Base-by-base conservation (phyloP, 2,329 filamentous ascomycete genomes). In the Arthrocladium fulminans region DNA sequence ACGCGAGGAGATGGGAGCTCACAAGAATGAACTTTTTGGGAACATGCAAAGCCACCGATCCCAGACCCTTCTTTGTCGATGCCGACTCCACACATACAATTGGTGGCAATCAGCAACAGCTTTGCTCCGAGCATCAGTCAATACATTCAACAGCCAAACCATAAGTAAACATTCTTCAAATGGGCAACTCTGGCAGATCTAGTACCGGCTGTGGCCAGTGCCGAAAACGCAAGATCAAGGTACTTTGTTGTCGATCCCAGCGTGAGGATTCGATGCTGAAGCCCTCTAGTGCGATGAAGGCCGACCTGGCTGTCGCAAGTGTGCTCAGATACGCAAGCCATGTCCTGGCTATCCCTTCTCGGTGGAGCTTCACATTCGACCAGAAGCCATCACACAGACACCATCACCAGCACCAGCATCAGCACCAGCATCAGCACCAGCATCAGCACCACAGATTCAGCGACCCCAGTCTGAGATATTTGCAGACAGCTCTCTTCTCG, bases 341-440 rank as follows among this genome's bases (percentile, higher is more conserved):
- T 57, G 55, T 35, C 55, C 55, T 22, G 55, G 55, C 13, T 57
- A 57, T 45, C 55, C 52, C n/a, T 54, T 50, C 42, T 53, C 54
- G 30, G 38, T 57, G 23, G 52, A 57, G 32, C 51, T 57, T 25
- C 48, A 55, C 15, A 5, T 57, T 43, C 47, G 54, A 9, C 22
- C 47, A 5, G 43, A 45, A 2, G 24, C 8, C 9, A 20, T 20
- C 25, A 3, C 23, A 22, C 45, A 41, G 12, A 32, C 34, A 24
- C 22, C 45, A n/a, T 15, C 13, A 35, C 17, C 32, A 6, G 35
- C 19, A 19, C 23, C 45, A 35, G n/a, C n/a, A n/a, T n/a, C n/a
- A n/a, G n/a, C n/a, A n/a, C n/a, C n/a, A n/a, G n/a, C n/a, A n/a
- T n/a, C n/a, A n/a, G n/a, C n/a, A n/a, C n/a, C n/a, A n/a, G n/a